phyloP scores from a whole-genome alignment of 2,329 filamentous ascomycete species.

The Sporothrix brasiliensis region DNA sequence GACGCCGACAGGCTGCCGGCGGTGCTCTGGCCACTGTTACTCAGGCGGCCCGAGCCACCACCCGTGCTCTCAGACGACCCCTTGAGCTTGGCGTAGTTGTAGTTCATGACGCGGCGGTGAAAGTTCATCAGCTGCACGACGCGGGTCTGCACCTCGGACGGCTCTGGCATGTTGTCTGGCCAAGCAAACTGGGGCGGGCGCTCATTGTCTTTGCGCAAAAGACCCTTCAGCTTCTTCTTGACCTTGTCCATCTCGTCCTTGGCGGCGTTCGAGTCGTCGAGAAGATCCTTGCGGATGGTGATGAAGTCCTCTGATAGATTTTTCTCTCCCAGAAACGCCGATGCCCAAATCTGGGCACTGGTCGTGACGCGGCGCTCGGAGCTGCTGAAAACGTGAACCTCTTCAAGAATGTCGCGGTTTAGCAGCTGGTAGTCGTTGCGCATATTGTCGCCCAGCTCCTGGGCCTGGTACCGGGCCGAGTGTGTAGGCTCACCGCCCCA shows the following conservation, averaged over 20 bases:
- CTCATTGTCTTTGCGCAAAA: conserved; percentile 88
- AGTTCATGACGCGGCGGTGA: conserved; percentile 89
- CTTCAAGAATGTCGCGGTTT: conserved; percentile 87
- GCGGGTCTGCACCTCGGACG: conserved; percentile 85
- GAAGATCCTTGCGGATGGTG: conserved; percentile 85
- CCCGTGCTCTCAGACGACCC: conserved; percentile 47
- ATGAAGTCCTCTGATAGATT: conserved; percentile 86
- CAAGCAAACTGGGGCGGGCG: conserved; percentile 97
- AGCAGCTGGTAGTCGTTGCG: conserved; percentile 90
- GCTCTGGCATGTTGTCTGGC: conserved; percentile 92
- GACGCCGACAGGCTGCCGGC: neutral
- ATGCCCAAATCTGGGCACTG: conserved; percentile 94
- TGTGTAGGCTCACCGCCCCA: conserved; percentile 99
- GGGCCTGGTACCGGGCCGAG: conserved; percentile 91
- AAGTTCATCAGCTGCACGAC: conserved; percentile 98
- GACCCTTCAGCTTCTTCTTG: conserved; percentile 96
- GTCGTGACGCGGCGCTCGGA: conserved; percentile 93
- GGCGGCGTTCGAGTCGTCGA: conserved; percentile 96
- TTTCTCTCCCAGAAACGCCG: conserved; percentile 83
- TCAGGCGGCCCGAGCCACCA: conserved; percentile 19
- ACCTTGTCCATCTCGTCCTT: conserved; percentile 99
- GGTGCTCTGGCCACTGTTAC: conserved; percentile 12
- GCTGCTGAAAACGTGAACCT: conserved; percentile 93
- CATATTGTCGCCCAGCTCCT: conserved; percentile 94
- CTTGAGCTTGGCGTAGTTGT: conserved; percentile 84